A percentile compares a stretch with the other conserved stretches of the same genome.
phyloP scores from a whole-genome alignment of 2,329 filamentous ascomycete species.

The Mariannaea elegans region DNA sequence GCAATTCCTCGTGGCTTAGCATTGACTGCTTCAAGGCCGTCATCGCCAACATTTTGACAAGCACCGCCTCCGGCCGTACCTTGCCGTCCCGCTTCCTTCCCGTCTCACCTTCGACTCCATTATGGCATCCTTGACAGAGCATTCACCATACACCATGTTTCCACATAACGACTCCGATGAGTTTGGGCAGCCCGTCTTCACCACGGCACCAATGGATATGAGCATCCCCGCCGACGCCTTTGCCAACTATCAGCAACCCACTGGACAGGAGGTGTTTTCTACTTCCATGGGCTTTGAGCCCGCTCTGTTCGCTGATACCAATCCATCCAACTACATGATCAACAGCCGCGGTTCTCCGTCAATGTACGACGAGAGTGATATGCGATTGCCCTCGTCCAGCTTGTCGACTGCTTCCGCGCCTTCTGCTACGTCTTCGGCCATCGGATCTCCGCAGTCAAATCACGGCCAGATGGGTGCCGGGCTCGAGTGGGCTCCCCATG shows the following conservation, averaged over 20 bases:
- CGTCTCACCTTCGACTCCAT: slow-evolving; percentile 23
- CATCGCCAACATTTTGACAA: slow-evolving; percentile 26
- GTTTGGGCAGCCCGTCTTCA: slow-evolving; percentile 50
- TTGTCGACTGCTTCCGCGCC: slow-evolving; percentile 68
- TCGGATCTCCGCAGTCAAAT: slow-evolving; percentile 73
- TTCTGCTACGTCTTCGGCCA: slow-evolving; percentile 72
- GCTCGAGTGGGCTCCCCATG: slow-evolving; percentile 65
- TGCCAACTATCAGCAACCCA: slow-evolving; percentile 47
- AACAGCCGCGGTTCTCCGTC: slow-evolving; percentile 57
- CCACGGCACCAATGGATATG: slow-evolving; percentile 57
- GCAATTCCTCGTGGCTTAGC: slow-evolving; percentile 32
- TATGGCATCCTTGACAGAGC: slow-evolving; percentile 44
- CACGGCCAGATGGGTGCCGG: slow-evolving; percentile 65
- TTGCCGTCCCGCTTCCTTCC: slow-evolving; percentile 15
- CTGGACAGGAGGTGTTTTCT: slow-evolving; percentile 46
- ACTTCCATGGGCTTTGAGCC: slow-evolving; percentile 55
- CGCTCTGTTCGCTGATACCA: slow-evolving; percentile 57
- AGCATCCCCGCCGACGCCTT: slow-evolving; percentile 58
- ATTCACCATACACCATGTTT: slow-evolving; percentile 41
- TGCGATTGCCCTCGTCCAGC: slow-evolving; percentile 63
- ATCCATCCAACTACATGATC: slow-evolving; percentile 52
- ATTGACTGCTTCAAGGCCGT: slow-evolving; percentile 27
- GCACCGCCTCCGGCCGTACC: slow-evolving; percentile 13
- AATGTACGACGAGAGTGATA: slow-evolving; percentile 62
- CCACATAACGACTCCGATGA: slow-evolving; percentile 48